These are phyloP conservation scores for Verticillium nonalfalfae DNA, from an alignment of 2,329 filamentous ascomycete species.

Conservation along the genomic window DNA sequence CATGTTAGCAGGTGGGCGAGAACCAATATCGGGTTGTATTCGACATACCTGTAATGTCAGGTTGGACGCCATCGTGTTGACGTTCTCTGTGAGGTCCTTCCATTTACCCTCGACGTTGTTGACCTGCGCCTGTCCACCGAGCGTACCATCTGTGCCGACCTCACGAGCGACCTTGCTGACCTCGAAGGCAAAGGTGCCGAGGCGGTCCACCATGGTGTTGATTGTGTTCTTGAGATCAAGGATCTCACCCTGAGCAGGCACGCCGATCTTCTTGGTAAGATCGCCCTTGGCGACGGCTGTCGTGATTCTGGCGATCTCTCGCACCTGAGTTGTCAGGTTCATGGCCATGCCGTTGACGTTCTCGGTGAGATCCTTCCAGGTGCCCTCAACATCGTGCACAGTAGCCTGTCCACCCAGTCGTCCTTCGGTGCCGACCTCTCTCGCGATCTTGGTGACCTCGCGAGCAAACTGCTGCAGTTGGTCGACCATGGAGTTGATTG, in stretches of 20 bases:
- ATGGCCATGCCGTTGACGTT: conserved; percentile 98
- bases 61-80: conserved; percentile 70
- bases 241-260: conserved; percentile 91
- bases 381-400: conserved; percentile 92
- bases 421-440: conserved; percentile 94
- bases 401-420: conserved; percentile 91
- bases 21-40: too few species aligned
- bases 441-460: conserved; percentile 93
- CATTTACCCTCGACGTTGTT: conserved; percentile 96
- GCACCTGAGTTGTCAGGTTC: conserved; percentile 94
- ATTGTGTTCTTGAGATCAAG: conserved; percentile 94
- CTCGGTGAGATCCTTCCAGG: conserved; percentile 92
- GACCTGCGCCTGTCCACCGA: conserved; percentile 89
- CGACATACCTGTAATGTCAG: conserved; percentile 54
- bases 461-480: conserved; percentile 94
- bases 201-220: conserved; percentile 97
- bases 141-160: conserved; percentile 90
- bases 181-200: conserved; percentile 93
- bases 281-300: conserved; percentile 93
- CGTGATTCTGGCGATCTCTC: conserved; percentile 94
- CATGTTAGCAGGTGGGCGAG: background rate
- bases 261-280: conserved; percentile 90
- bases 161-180: conserved; percentile 93
- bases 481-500: conserved; percentile 99
- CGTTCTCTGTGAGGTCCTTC: conserved; percentile 92